Evolutionary conservation across 208 protist species (phyloP).

Genomic region (Trypanosoma rangeli): DNA sequence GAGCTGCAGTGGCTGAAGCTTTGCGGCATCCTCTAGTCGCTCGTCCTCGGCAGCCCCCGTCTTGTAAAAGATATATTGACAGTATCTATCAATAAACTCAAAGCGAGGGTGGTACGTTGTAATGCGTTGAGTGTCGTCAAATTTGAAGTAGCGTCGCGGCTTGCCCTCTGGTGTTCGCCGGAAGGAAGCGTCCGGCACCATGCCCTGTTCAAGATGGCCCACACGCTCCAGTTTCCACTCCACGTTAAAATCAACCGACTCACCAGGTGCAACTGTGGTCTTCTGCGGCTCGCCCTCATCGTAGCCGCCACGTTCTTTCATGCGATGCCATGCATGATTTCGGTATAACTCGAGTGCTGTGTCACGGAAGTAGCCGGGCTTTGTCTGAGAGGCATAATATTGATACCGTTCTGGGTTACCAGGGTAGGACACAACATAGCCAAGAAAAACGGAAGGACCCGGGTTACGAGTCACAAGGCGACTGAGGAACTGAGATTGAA

Average conservation of each 20-base stretch:
- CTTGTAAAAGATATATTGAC: conserved; percentile 84
- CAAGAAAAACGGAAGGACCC: conserved; percentile 73
- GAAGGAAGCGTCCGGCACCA: conserved; percentile 43
- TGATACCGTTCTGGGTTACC: conserved; percentile 49
- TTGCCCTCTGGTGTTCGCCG: conserved; percentile 40
- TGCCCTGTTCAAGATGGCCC: conserved; percentile 37
- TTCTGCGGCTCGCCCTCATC: conserved; percentile 40
- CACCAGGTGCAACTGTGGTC: conserved; percentile 21
- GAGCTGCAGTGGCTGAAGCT: conserved; percentile 37
- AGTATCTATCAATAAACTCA: conserved; percentile 83
- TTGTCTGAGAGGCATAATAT: conserved; percentile 46
- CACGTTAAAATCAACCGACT: conserved; percentile 58
- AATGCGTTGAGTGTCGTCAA: conserved; percentile 68
- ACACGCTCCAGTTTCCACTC: conserved; percentile 50
- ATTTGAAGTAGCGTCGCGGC: conserved; percentile 56
- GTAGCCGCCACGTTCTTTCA: conserved; percentile 65
- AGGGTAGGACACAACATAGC: conserved; percentile 78
- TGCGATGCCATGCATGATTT: conserved; percentile 54
- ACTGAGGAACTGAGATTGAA: conserved; percentile 79
- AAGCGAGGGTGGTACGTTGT: conserved; percentile 57
- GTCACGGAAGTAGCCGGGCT: conserved; percentile 59
- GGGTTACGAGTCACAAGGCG: conserved; percentile 43
- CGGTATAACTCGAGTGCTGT: conserved; percentile 66
- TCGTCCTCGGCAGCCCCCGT: conserved; percentile 59
- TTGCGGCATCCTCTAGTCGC: conserved; percentile 16